These are phyloP conservation scores for Aspergillus eucalypticola DNA, from an alignment of 2,329 filamentous ascomycete species.

Conservation along the genomic window DNA sequence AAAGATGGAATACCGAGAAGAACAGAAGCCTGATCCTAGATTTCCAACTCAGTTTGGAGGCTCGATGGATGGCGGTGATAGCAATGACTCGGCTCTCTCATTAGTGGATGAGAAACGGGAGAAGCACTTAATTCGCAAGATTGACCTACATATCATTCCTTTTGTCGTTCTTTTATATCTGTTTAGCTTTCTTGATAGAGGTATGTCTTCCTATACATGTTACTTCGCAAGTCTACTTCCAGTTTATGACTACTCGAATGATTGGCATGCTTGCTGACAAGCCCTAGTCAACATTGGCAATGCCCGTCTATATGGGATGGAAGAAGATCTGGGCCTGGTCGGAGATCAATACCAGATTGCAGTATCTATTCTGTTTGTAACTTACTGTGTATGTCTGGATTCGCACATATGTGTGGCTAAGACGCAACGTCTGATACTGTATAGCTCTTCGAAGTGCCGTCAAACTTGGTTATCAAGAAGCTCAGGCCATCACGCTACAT, in stretches of 20 bases:
- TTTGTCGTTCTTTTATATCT: conserved; percentile 58
- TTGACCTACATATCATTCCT: conserved; percentile 44
- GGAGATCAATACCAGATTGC: conserved; percentile 70
- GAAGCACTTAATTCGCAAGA: conserved; percentile 38
- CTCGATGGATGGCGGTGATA: conserved; percentile 11
- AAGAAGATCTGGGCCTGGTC: conserved; percentile 61
- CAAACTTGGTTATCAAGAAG: conserved; percentile 64
- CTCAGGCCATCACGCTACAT: conserved; percentile 63
- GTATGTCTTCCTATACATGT: conserved; percentile 18
- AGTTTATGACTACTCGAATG: not conserved
- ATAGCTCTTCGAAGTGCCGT: conserved; percentile 62
- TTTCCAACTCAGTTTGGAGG: conserved; percentile 12
- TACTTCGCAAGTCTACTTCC: not conserved
- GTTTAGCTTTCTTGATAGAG: conserved; percentile 72
- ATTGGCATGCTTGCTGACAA: conserved; percentile 15
- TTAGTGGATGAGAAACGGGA: conserved; percentile 32
- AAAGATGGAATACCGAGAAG: not conserved
- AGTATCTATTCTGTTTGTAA: conserved; percentile 68
- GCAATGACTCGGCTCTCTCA: conserved; percentile 18
- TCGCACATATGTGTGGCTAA: not conserved
- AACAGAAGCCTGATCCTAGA: conserved; percentile 20
- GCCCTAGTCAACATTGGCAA: conserved; percentile 69
- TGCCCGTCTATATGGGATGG: conserved; percentile 64
- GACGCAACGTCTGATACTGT: conserved; percentile 12
- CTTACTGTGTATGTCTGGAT: conserved; percentile 52